These are phyloP conservation scores for Penicillium tannophilum DNA, from an alignment of 495 filamentous ascomycete species.

Conservation along the genomic window DNA sequence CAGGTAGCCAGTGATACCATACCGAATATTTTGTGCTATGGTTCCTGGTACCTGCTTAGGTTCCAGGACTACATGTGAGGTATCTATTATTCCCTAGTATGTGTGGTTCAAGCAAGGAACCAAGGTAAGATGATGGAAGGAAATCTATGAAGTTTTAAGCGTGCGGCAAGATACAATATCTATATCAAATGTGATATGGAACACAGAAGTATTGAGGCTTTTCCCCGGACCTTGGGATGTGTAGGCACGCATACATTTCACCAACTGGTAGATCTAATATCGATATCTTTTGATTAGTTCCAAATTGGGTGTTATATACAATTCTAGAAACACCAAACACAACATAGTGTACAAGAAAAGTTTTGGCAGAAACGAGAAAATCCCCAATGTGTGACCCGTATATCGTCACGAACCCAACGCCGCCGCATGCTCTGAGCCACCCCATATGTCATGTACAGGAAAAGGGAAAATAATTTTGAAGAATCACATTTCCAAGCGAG, in stretches of 20 bases:
- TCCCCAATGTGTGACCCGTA: conserved; percentile 7
- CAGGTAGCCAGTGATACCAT: too few relatives aligned
- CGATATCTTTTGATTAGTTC: not conserved
- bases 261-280: not conserved
- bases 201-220: too few relatives aligned
- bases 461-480: not conserved
- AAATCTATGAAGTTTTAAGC: not conserved
- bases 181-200: too few relatives aligned
- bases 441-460: not conserved
- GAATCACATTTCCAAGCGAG: not conserved
- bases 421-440: conserved; percentile 13
- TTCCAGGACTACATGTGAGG: not conserved
- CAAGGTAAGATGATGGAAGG: too few relatives aligned
- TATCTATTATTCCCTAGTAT: not conserved
- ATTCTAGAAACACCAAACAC: not conserved
- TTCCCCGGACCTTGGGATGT: too few relatives aligned
- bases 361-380: conserved; percentile 4
- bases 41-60: too few relatives aligned
- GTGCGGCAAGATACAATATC: not conserved
- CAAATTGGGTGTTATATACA: conserved; percentile 3
- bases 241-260: not conserved
- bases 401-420: conserved; percentile 13
- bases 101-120: not conserved
- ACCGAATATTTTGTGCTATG: not conserved
- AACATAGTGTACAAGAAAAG: conserved; percentile 6